Evolutionary conservation across 768 basidiomycete genomes (phyloP), one percentile per base, ranked within the genome.

Genomic region (Termitomyces sp.): DNA sequence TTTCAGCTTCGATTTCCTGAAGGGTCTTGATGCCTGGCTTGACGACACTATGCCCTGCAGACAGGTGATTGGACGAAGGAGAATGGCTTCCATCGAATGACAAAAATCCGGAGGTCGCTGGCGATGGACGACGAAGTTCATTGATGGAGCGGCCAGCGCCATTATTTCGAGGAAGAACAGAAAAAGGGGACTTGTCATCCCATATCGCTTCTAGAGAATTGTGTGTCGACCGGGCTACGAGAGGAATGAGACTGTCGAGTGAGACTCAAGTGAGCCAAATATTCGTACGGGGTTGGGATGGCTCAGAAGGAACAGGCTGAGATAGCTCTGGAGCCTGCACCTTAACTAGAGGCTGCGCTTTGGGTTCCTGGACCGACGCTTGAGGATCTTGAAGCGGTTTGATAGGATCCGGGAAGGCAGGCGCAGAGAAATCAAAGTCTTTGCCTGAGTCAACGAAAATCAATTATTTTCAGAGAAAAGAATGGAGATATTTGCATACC

Each of bases 381-480:
- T 58, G 40, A 12, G 6, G 35, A 19, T 55, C 65, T 48, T 64
- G 64, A 59, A 54, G 50, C 55, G 64, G 54, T 60, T 63, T 62
- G n/a, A 67, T 65, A 35, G 62, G 56, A 49, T 72, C 70, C 33
- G 71, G 72, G 23, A 77, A 64, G 54, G 62, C 63, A 33, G 70
- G 77, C 50, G 72, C 78, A 19, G 86, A 75, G 71, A 95, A 97
- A 75, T 96, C 91, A 68, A 96, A 97, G 72, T 96, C 94, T 68
- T 86, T 90, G 69, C 90, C 94, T 94, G 60, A 51, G 50, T 50
- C 46, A 49, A 50, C 9, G 49, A 55, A 55, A 47, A 38, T 53
- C 53, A 28, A 55, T 55, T 31, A 33, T 23, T 4, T 28, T 43
- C 52, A 54, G 37, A 31, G 5, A 19, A 46, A 50, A 54, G 55